A percentile compares a stretch with the other conserved stretches of the same genome.
phyloP scores from a whole-genome alignment of 106 monocot genomes.

The Apostasia shenzhenica region DNA sequence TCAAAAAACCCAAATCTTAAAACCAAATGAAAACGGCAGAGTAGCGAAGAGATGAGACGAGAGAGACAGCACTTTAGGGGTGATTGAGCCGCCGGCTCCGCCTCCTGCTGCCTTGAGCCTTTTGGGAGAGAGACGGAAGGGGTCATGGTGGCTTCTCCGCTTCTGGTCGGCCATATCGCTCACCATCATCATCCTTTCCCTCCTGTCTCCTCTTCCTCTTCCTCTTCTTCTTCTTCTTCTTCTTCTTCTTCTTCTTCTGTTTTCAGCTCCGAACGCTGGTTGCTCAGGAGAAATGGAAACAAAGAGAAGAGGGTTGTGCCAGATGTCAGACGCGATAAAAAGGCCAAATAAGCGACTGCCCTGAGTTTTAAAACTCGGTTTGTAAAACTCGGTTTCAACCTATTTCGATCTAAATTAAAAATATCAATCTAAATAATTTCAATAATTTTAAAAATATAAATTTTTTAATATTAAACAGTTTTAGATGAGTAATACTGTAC shows the following conservation, averaged over 20 bases:
- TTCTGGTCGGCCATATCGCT: constrained; percentile 18
- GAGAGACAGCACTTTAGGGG: constrained; percentile 24
- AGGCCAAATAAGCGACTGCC: not conserved
- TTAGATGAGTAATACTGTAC: not conserved
- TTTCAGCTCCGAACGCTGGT: not conserved
- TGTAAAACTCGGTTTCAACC: too few relatives aligned
- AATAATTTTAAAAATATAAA: too few relatives aligned
- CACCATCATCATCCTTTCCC: constrained; percentile 35
- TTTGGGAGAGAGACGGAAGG: constrained; percentile 18
- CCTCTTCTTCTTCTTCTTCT: not conserved
- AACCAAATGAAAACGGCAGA: not conserved
- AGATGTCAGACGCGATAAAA: not conserved
- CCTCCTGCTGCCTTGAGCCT: constrained; percentile 17
- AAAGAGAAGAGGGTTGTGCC: not conserved
- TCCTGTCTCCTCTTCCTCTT: constrained; percentile 9
- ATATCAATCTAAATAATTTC: too few relatives aligned
- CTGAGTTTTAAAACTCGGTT: too few relatives aligned
- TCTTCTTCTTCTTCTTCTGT: not conserved
- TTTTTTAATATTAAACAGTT: not conserved
- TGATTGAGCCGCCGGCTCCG: not conserved
- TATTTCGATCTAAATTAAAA: too few relatives aligned
- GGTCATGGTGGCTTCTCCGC: constrained; percentile 14
- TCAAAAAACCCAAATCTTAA: not conserved
- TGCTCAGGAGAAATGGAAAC: not conserved
- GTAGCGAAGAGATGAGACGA: not conserved